A percentile compares a stretch with the other conserved stretches of the same genome.
phyloP scores from a whole-genome alignment of 805 yeast genomes.

The Starmerella potacharoeniae region DNA sequence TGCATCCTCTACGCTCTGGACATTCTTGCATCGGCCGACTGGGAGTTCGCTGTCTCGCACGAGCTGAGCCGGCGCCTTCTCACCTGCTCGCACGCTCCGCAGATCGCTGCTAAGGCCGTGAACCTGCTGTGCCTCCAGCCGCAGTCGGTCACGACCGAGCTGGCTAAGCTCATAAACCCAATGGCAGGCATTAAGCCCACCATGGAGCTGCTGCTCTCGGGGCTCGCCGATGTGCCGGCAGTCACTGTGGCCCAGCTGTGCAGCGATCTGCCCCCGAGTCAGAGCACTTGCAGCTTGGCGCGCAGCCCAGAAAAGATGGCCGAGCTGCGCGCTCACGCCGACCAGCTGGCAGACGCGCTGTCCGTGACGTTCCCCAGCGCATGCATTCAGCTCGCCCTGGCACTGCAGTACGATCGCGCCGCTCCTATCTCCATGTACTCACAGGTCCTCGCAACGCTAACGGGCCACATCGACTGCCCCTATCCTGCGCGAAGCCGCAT shows the following conservation, averaged over 20 bases:
- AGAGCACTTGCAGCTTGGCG: conserved; percentile 2
- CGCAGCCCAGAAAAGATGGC: background rate
- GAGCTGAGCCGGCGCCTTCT: conserved; percentile 11
- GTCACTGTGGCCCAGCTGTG: conserved; percentile 7
- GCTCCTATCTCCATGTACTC: background rate
- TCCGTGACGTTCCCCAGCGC: background rate
- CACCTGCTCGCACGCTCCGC: conserved; percentile 9
- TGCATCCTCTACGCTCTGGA: conserved; percentile 14
- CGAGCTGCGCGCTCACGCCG: background rate
- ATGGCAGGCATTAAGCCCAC: background rate
- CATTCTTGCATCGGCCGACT: conserved; percentile 5
- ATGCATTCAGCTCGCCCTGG: conserved; percentile 5
- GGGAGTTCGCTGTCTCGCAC: conserved; percentile 6
- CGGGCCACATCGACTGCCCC: conserved; percentile 1
- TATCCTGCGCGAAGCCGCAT: background rate
- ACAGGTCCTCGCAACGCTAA: background rate
- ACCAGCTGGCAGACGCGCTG: background rate
- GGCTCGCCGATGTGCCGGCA: conserved; percentile 6
- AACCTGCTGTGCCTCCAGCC: conserved; percentile 14
- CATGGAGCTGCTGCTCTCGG: conserved; percentile 17
- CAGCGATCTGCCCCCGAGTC: background rate
- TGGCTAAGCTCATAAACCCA: conserved; percentile 5
- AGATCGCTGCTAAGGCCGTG: conserved; percentile 5
- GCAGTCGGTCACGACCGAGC: background rate
- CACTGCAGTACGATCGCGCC: background rate